A percentile compares a stretch with the other conserved stretches of the same genome.
Evolutionary conservation across 1,139 yeast genomes (phyloP).

Genomic region (Debaryomyces subglobosus): DNA sequence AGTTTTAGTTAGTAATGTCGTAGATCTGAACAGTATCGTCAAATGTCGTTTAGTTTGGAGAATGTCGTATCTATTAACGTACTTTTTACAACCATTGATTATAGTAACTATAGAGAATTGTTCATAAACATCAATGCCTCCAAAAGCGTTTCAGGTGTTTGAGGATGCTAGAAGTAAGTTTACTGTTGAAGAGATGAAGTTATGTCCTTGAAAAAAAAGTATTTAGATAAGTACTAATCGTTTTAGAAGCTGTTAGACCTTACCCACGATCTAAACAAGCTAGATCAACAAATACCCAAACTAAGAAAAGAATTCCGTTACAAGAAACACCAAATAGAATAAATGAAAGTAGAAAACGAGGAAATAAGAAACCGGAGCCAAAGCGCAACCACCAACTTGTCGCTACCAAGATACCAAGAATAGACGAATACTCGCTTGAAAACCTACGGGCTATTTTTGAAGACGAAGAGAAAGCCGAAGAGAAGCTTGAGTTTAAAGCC

Average conservation of each 20-base stretch:
- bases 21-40: constrained; percentile 2
- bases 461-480: constrained; percentile 3
- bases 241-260: not conserved
- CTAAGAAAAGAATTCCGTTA: not conserved
- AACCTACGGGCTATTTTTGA: constrained; percentile 20
- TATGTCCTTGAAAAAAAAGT: not conserved
- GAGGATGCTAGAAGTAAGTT: constrained; percentile 9
- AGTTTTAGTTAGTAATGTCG: not conserved
- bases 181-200: not conserved
- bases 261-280: not conserved
- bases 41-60: constrained; percentile 5
- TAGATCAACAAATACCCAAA: not conserved
- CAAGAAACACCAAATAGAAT: not conserved
- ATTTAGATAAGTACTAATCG: not conserved
- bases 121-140: constrained; percentile 6
- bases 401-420: constrained; percentile 7
- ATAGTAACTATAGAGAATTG: not conserved
- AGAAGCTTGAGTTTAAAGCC: constrained; percentile 11
- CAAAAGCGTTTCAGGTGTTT: constrained; percentile 7
- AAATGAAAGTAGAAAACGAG: not conserved
- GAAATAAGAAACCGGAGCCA: not conserved
- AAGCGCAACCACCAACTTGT: not conserved
- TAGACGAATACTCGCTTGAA: constrained; percentile 20
- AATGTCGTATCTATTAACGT: not conserved
- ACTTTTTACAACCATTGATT: constrained; percentile 7